Conservation (phyloP, 306 rosid genomes). For the Arachis stenosperma region DNA sequence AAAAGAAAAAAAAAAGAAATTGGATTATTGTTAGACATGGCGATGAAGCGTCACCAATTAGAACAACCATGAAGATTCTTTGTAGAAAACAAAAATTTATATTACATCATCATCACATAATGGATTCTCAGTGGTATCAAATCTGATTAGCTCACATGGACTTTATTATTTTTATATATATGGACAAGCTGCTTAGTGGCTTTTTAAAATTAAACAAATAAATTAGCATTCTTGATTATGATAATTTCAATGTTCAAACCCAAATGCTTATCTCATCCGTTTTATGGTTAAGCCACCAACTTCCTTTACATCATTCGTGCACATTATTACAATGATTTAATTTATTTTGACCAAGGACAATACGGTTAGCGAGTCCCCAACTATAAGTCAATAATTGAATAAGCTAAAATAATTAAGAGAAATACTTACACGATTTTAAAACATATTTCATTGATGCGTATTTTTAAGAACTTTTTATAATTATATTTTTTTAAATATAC, state of each 20-base stretch:
- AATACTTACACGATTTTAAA: no score
- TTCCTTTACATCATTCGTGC: not conserved
- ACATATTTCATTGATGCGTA: no score
- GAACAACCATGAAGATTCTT: conserved; percentile 44
- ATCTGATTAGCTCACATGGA: conserved; percentile 23
- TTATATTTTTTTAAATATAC: no score
- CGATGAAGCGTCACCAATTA: conserved; percentile 39
- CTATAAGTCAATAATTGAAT: conserved; percentile 47
- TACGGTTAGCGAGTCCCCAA: conserved; percentile 24
- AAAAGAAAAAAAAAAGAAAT: conserved; percentile 26
- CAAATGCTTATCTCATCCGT: conserved; percentile 26
- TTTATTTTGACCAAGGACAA: conserved; percentile 36
- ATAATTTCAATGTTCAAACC: conserved; percentile 25
- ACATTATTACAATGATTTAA: conserved; percentile 8
- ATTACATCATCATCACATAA: conserved; percentile 13
- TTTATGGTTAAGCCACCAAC: conserved; percentile 15
- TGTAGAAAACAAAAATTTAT: conserved; percentile 21
- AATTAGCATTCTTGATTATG: conserved; percentile 13
- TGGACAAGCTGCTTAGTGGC: not conserved
- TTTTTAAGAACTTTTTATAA: no score
- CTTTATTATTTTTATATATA: conserved; percentile 28
- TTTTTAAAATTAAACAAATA: conserved; percentile 11
- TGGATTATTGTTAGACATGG: conserved; percentile 45
- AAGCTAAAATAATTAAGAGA: no score
- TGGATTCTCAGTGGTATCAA: conserved; percentile 41